Conservation (phyloP, 1,284 basidiomycete species). For the Ceratobasidium sp. region DNA sequence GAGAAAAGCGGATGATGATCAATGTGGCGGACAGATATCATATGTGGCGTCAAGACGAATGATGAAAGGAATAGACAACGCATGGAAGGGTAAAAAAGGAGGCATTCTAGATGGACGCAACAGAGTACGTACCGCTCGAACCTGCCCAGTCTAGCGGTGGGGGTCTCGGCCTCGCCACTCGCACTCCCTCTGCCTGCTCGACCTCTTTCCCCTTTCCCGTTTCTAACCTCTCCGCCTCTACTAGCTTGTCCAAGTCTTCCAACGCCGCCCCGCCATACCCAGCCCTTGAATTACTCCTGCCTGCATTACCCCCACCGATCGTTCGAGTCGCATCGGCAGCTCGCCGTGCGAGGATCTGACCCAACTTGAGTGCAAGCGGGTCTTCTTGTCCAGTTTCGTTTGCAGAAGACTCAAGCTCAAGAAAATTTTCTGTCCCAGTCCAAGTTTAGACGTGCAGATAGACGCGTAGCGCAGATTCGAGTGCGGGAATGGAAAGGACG, state of each 20-base stretch:
- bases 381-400: slow-evolving; percentile 14
- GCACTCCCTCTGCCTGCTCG: neutral
- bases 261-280: neutral
- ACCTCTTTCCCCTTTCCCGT: neutral
- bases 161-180: neutral
- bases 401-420: slow-evolving; percentile 22
- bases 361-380: slow-evolving; percentile 29
- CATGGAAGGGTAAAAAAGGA: neutral
- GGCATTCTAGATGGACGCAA: too few relatives aligned
- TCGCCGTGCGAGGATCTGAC: slow-evolving; percentile 16
- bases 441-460: neutral
- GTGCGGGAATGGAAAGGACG: slow-evolving; percentile 7
- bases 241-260: neutral
- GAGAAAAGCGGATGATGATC: neutral
- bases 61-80: slow-evolving; percentile 3
- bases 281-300: neutral
- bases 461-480: neutral
- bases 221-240: too few relatives aligned
- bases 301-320: neutral
- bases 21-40: neutral
- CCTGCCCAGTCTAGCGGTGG: neutral
- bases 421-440: slow-evolving; percentile 25
- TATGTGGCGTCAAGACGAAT: neutral
- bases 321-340: slow-evolving; percentile 23
- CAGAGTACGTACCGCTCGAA: neutral